Base-by-base conservation (phyloP, 148 eudicot species). In the Nepenthes mirabilis region DNA sequence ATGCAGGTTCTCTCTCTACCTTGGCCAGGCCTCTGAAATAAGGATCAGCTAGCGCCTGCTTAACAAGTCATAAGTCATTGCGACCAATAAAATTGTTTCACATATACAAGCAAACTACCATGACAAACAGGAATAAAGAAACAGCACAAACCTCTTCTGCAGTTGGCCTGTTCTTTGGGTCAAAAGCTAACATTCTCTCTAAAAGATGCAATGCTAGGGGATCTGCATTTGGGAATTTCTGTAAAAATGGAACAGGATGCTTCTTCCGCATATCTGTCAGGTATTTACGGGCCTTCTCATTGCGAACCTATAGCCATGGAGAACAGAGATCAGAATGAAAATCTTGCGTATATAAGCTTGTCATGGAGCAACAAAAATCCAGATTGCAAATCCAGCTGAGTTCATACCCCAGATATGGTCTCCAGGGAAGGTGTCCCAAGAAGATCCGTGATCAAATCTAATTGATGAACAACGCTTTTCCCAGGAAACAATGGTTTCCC, bases 401-500 rank as follows among this genome's bases (percentile, higher is more conserved):
- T 33, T 6, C 87, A 59, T 88, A 91, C 97, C 73, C 88, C 84
- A 60, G 85, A 65, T 67, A 91, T 82, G 47, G 88, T 85, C 57
- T 88, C 94, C 13, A 65, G 55, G 43, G 94, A 71, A 33, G 98
- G 98, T 65, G 96, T 81, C 37, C 97, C 98, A 61, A 91, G 88
- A 71, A 91, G 88, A 82, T 91, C 88, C 8, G 96, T 91, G 57
- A 91, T 91, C 65, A 88, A 64, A 65, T 91, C 94, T 61, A 91
- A 73, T 73, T 91, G 98, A 75, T 88, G 98, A 52, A 85, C 98
- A 23, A 88, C 96, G 65, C 94, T 88, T 83, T 85, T 91, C 59
- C 96, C 94, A 35, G 96, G 98, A 70, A 91, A 91, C 62, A 91
- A 71, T 60, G 96, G 98, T 75, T 80, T 83, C 52, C 97, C 96